These are phyloP conservation scores for Penicillium verhagenii DNA, from an alignment of 495 filamentous ascomycete species.

Conservation along the genomic window DNA sequence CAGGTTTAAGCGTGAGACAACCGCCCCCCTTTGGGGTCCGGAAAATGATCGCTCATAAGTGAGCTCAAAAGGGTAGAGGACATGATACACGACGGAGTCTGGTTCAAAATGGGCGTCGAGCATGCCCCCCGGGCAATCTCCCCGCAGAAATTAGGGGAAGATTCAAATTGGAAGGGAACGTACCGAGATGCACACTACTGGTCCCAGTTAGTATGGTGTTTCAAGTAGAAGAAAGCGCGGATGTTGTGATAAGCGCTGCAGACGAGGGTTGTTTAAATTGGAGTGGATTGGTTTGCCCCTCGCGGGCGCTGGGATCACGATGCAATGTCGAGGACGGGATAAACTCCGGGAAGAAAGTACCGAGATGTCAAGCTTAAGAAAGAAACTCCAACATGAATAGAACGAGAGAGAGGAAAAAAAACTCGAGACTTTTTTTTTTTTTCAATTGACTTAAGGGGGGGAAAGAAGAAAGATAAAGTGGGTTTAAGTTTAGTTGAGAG, in stretches of 20 bases:
- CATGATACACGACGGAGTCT: conserved; percentile 4
- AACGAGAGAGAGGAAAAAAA: conserved; percentile 1
- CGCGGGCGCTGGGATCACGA: conserved; percentile 16
- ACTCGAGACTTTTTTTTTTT: neutral
- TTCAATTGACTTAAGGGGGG: conserved; percentile 3
- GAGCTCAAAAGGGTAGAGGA: conserved; percentile 6
- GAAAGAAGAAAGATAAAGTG: neutral
- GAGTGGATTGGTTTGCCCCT: conserved; percentile 22
- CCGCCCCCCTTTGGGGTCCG: conserved; percentile 2
- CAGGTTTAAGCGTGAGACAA: conserved; percentile 22
- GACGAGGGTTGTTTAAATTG: conserved; percentile 8
- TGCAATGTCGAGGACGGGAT: neutral
- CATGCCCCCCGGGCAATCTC: conserved; percentile 1
- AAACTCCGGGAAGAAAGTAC: neutral
- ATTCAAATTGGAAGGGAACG: conserved; percentile 8
- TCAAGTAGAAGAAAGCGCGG: conserved; percentile 28
- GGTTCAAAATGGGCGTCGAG: conserved; percentile 6
- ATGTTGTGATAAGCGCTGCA: conserved; percentile 26
- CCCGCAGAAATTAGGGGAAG: neutral
- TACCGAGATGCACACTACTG: neutral
- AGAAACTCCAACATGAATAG: neutral
- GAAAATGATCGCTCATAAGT: conserved; percentile 7
- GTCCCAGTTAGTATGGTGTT: conserved; percentile 10
- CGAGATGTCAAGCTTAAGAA: neutral
- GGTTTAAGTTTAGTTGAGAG: neutral